These are phyloP conservation scores for Auriscalpium microsporum DNA, from an alignment of 768 basidiomycete genomes.

Conservation along the genomic window DNA sequence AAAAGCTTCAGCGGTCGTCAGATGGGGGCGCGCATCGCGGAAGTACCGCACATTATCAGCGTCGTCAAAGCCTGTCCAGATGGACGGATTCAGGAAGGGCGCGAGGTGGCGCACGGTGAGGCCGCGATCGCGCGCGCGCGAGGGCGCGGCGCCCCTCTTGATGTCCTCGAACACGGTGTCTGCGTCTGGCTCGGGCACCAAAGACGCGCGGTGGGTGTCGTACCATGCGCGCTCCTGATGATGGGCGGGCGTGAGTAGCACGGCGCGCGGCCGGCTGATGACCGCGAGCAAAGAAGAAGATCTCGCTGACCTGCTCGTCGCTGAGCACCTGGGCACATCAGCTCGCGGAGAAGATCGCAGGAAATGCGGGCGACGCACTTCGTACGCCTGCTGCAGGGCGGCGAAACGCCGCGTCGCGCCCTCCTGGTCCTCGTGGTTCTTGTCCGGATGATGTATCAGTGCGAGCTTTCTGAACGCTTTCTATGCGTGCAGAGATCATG, in stretches of 20 bases:
- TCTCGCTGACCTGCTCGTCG: slow-evolving; percentile 75
- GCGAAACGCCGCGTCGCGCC: slow-evolving; percentile 85
- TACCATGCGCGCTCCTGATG: slow-evolving; percentile 94
- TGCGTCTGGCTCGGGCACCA: slow-evolving; percentile 76
- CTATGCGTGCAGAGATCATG: slow-evolving; percentile 29
- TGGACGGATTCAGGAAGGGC: slow-evolving; percentile 70
- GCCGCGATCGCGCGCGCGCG: slow-evolving; percentile 56
- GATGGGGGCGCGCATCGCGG: background rate
- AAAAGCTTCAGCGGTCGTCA: background rate
- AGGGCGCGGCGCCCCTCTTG: slow-evolving; percentile 52
- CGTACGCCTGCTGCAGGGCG: slow-evolving; percentile 88
- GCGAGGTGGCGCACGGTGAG: slow-evolving; percentile 74
- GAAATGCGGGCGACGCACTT: slow-evolving; percentile 42
- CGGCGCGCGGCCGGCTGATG: background rate
- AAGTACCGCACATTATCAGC: slow-evolving; percentile 40
- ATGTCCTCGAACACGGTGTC: slow-evolving; percentile 82
- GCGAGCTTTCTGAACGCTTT: slow-evolving; percentile 80
- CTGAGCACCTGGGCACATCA: slow-evolving; percentile 59
- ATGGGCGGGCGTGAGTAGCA: background rate
- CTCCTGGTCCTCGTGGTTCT: slow-evolving; percentile 77
- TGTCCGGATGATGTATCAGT: slow-evolving; percentile 79
- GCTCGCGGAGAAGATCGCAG: background rate
- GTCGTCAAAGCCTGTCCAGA: slow-evolving; percentile 63
- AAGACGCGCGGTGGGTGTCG: slow-evolving; percentile 80
- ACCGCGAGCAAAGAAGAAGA: background rate